These are phyloP conservation scores for Zizania palustris DNA, from an alignment of 202 grass and related monocot species.

Conservation along the genomic window DNA sequence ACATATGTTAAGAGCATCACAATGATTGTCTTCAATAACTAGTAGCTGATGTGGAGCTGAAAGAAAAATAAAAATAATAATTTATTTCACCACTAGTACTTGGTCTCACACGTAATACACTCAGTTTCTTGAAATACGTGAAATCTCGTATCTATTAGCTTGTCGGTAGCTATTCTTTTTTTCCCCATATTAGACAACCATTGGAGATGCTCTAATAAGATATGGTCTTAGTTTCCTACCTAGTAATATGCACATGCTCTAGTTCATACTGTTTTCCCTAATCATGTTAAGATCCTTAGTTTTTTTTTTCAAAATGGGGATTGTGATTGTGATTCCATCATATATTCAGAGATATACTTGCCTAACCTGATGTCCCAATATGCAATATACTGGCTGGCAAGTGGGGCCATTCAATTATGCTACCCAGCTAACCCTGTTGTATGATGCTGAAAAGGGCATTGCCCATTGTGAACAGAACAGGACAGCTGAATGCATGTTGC, in stretches of 20 bases:
- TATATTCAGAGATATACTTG: not conserved
- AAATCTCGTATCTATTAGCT: no score
- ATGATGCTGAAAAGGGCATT: not conserved
- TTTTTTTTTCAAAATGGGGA: no score
- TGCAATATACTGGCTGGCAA: not conserved
- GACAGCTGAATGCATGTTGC: not conserved
- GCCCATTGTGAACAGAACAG: not conserved
- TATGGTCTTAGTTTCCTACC: constrained; percentile 48
- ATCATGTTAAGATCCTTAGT: not conserved
- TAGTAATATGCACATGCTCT: constrained; percentile 50
- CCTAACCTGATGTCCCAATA: not conserved
- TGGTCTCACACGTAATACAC: no score
- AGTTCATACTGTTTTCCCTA: constrained; percentile 13
- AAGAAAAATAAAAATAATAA: no score
- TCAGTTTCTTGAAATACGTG: no score
- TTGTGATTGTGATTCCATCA: not conserved
- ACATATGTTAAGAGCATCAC: no score
- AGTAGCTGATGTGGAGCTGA: no score
- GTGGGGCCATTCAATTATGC: not conserved
- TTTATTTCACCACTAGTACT: no score
- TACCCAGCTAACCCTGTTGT: not conserved
- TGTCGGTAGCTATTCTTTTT: no score
- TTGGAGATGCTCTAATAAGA: no score
- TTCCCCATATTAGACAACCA: no score
- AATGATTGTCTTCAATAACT: no score